Evolutionary conservation across 208 protist genomes (phyloP), one percentile per base, ranked within the genome.

Genomic region (Crithidia sp.): DNA sequence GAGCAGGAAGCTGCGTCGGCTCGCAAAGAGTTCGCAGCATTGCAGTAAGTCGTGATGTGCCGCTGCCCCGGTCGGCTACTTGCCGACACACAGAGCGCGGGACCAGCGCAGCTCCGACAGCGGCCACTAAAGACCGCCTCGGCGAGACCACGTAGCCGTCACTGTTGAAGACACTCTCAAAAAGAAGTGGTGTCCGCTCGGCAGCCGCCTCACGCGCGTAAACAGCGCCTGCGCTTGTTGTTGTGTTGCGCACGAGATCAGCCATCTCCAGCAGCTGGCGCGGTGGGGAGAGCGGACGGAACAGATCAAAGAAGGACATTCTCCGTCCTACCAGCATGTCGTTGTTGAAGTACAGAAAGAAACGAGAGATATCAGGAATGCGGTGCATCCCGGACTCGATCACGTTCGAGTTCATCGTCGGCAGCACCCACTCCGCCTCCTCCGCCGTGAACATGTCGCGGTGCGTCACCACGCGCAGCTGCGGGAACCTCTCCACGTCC

Each of bases 261-360:
- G 54, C 45, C 41, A 62, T 53, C 44, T 72, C 45, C 54, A 70
- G 63, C 10, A 43, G 43, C 37, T 63, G 17, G n/a, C 62, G 59
- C 0, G 28, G 54, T 5, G 75, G 79, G 4, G 81, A 84, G 37
- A 89, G 71, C 1, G 82, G 81, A 14, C 84, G 69, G 58, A 89
- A 84, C 8, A 84, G 68, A 60, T 89, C 84, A 37, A 89, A 84
- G 28, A 84, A 41, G 2, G 81, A 86, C 39, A 89, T 37, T 10
- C 19, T 67, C 1, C 77, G 77, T 36, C 81, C 78, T 3, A 85
- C 17, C 3, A 89, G 56, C 81, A 86, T 86, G 71, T 89, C 84
- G 37, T 89, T 89, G 65, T 76, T 76, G 43, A 86, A 67, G 77
- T 89, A 86, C 45, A 79, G 54, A 41, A 81, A 85, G 64, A 82